Evolutionary conservation across 2,329 filamentous ascomycete species (phyloP).

Genomic region (Cucurbitaria berberidis): DNA sequence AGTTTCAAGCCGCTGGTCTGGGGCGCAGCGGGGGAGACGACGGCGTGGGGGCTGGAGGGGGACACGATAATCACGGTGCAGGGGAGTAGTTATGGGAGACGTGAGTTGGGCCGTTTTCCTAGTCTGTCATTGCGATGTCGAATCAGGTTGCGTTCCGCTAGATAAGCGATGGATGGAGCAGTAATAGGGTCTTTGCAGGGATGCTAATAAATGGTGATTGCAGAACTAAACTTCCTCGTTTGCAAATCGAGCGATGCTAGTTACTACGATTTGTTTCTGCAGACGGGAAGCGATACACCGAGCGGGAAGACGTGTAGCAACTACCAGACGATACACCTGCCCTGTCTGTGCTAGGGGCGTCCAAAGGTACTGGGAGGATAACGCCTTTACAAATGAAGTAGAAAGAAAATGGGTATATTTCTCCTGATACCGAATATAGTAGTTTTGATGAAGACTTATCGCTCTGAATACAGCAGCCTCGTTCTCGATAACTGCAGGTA

Average conservation of each 20-base stretch:
- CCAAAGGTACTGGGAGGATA: too few relatives aligned
- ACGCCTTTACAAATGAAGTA: too few relatives aligned
- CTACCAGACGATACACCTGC: conserved; percentile 62
- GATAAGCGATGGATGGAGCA: too few relatives aligned
- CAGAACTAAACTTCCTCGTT: conserved; percentile 59
- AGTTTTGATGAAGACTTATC: too few relatives aligned
- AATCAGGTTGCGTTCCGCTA: too few relatives aligned
- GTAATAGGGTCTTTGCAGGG: background rate
- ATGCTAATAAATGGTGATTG: background rate
- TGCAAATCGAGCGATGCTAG: conserved; percentile 50
- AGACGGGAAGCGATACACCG: conserved; percentile 59
- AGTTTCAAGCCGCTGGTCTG: conserved; percentile 62
- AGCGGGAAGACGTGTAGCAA: conserved; percentile 60
- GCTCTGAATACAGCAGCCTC: too few relatives aligned
- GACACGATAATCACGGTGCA: conserved; percentile 57
- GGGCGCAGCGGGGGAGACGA: conserved; percentile 50
- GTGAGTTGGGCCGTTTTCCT: conserved; percentile 21
- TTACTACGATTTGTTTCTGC: conserved; percentile 61
- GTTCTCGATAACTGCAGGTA: too few relatives aligned
- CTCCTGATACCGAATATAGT: too few relatives aligned
- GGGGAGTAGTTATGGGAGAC: conserved; percentile 54
- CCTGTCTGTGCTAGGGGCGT: conserved; percentile 52
- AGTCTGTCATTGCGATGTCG: background rate
- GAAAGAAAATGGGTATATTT: too few relatives aligned
- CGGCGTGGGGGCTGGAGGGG: conserved; percentile 59